phyloP scores from a whole-genome alignment of 805 yeast species.

The Yamadazyma akitaensis region DNA sequence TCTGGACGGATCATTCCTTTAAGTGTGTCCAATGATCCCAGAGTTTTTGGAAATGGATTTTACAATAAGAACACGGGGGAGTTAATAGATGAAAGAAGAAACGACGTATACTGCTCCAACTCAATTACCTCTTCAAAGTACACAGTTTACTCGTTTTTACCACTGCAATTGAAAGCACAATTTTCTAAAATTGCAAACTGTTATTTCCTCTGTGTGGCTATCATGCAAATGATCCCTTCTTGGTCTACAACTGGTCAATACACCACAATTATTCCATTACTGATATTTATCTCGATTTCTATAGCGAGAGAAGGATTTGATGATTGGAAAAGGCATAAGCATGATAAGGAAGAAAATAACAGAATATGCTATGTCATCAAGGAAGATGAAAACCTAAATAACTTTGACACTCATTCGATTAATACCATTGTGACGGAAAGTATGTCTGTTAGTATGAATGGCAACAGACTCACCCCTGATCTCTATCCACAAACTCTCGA shows the following conservation, averaged over 20 bases:
- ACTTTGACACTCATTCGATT: constrained; percentile 34
- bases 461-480: neutral
- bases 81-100: constrained; percentile 67
- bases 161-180: constrained; percentile 85
- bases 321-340: constrained; percentile 81
- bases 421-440: constrained; percentile 26
- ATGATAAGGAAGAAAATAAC: constrained; percentile 82
- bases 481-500: neutral
- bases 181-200: constrained; percentile 90
- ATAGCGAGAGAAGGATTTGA: constrained; percentile 92
- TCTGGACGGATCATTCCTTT: constrained; percentile 80
- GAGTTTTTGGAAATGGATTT: constrained; percentile 25
- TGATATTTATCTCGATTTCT: constrained; percentile 83
- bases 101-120: constrained; percentile 61
- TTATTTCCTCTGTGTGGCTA: constrained; percentile 85
- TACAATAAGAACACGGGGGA: constrained; percentile 22
- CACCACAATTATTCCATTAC: constrained; percentile 87
- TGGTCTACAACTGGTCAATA: constrained; percentile 97
- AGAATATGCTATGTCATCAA: constrained; percentile 26
- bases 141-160: constrained; percentile 74
- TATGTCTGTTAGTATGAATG: constrained; percentile 16
- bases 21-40: constrained; percentile 38
- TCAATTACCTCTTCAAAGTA: constrained; percentile 84
- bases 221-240: constrained; percentile 91
- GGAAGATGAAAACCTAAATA: constrained; percentile 28